These are phyloP conservation scores for Oryza glaberrima DNA, from an alignment of 176 grass and related monocot genomes.

Conservation along the genomic window DNA sequence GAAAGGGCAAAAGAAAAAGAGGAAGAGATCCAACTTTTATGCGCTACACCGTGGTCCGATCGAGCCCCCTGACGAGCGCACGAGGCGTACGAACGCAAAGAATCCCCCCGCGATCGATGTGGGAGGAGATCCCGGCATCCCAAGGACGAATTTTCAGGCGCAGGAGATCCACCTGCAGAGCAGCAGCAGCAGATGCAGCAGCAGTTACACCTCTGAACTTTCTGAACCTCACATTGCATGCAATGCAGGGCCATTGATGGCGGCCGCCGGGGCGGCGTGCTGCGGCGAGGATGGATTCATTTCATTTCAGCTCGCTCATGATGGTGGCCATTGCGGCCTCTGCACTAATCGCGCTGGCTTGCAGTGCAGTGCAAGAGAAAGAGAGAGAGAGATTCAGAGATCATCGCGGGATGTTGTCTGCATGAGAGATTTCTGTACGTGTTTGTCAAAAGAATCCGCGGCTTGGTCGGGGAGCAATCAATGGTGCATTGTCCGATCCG, in stretches of 20 bases:
- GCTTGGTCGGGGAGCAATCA: background rate
- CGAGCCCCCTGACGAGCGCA: background rate
- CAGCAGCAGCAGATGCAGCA: too few species aligned
- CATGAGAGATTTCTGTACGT: background rate
- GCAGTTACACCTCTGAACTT: background rate
- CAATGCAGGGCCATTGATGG: background rate
- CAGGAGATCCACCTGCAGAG: background rate
- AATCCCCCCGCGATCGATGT: background rate
- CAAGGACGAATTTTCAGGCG: background rate
- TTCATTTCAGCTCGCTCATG: background rate
- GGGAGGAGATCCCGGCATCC: background rate
- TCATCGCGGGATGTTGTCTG: too few species aligned
- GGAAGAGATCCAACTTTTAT: background rate
- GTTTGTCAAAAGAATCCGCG: conserved; percentile 28
- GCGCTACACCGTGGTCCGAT: background rate
- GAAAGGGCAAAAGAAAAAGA: too few species aligned
- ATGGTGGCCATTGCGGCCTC: background rate
- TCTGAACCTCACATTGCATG: background rate
- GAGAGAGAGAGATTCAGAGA: too few species aligned
- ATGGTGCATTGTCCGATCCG: background rate
- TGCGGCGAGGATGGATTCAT: too few species aligned
- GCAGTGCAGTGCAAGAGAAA: background rate
- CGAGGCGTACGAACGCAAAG: background rate
- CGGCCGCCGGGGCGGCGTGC: too few species aligned
- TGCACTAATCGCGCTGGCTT: too few species aligned